Conservation (phyloP, 345 rosid genomes). For the Barbarea vulgaris region DNA sequence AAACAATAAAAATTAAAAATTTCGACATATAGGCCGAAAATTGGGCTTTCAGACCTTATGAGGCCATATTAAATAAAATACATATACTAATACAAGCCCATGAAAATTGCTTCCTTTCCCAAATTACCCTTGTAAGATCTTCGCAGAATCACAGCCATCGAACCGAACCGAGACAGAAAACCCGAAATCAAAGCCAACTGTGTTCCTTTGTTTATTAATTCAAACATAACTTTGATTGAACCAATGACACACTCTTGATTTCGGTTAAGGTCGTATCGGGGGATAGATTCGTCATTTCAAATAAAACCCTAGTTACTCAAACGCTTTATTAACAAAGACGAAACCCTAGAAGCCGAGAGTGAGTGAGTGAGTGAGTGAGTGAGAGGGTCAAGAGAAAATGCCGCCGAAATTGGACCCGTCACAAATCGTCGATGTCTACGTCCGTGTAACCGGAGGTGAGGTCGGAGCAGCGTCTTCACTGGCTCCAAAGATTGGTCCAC, state of each 20-base stretch:
- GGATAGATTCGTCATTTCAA: not conserved
- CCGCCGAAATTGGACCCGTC: conserved; percentile 73
- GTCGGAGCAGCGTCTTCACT: conserved; percentile 69
- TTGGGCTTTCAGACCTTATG: not conserved
- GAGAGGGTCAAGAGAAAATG: conserved; percentile 32
- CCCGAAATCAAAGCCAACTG: not conserved
- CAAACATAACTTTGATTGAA: not conserved
- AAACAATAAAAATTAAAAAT: not conserved
- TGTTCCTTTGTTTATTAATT: not conserved
- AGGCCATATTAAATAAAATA: not conserved
- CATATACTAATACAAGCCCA: not conserved
- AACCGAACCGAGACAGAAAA: conserved; percentile 11
- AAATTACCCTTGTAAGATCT: not conserved
- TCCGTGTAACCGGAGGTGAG: conserved; percentile 72
- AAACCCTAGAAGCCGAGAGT: conserved; percentile 31
- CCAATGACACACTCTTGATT: not conserved
- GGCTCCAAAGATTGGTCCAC: conserved; percentile 75
- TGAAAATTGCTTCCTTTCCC: not conserved
- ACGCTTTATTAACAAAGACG: not conserved
- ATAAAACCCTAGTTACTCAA: not conserved
- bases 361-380: conserved; percentile 13
- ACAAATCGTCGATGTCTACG: conserved; percentile 68
- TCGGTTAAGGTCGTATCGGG: not conserved
- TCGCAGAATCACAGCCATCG: not conserved
- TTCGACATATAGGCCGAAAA: not conserved